Conservation (phyloP, 257 asterid genomes). For the Buddleja alternifolia region DNA sequence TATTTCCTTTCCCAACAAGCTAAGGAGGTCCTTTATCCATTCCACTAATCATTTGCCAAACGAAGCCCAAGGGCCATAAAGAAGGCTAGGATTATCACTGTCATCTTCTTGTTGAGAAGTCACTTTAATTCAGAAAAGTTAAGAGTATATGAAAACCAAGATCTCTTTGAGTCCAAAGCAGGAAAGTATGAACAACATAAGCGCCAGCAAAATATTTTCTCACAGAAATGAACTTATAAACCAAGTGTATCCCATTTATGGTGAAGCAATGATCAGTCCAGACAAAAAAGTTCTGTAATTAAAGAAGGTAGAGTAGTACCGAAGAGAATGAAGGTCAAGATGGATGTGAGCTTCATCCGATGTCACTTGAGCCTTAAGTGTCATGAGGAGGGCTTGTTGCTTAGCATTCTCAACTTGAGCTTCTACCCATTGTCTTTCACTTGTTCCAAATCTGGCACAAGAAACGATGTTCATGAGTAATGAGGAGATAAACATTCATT, state of each 20-base stretch:
- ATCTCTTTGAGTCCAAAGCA: conserved; percentile 12
- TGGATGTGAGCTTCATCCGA: conserved; percentile 99
- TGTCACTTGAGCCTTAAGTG: conserved; percentile 93
- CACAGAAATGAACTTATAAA: conserved; percentile 1
- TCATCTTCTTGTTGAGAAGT: conserved; percentile 9
- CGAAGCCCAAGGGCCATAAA: conserved; percentile 19
- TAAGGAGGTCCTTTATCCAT: background rate
- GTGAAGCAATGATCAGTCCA: conserved; percentile 13
- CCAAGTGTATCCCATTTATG: background rate
- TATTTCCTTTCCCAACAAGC: conserved; percentile 20
- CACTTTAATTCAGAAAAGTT: conserved; percentile 11
- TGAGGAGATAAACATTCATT: conserved; percentile 24
- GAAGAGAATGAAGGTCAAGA: conserved; percentile 96
- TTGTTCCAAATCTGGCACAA: conserved; percentile 83
- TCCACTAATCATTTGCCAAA: conserved; percentile 10
- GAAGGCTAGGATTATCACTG: conserved; percentile 16
- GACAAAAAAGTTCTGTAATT: background rate
- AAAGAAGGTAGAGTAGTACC: conserved; percentile 46
- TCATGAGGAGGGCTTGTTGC: conserved; percentile 86
- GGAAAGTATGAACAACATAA: conserved; percentile 23
- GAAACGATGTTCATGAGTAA: conserved; percentile 33
- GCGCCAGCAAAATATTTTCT: conserved; percentile 17
- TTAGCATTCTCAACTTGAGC: conserved; percentile 99
- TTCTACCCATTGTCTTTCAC: conserved; percentile 99
- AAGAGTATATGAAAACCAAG: background rate